These are phyloP conservation scores for Coniochaeta prunicola DNA, from an alignment of 2,329 filamentous ascomycete genomes.

Conservation along the genomic window DNA sequence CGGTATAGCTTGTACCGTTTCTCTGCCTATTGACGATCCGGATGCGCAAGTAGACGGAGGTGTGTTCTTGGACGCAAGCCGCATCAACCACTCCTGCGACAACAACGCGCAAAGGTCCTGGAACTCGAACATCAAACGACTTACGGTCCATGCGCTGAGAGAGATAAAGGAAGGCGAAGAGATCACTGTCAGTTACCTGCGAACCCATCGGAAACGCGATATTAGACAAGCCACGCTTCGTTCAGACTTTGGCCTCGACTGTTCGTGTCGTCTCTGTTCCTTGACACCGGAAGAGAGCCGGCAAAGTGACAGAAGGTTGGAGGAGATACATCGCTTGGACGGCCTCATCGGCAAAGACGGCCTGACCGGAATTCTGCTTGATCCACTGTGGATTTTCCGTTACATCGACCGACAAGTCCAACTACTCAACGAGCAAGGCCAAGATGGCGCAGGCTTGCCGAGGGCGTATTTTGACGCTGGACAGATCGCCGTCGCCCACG, in stretches of 20 bases:
- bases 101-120: conserved; percentile 3
- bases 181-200: conserved; percentile 4
- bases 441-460: neutral
- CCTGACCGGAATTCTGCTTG: neutral
- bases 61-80: neutral
- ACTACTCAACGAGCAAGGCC: neutral
- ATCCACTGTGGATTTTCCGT: neutral
- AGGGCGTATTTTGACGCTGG: neutral
- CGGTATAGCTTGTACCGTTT: neutral
- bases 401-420: neutral
- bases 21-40: neutral
- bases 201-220: neutral
- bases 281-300: neutral
- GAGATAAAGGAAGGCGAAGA: conserved; percentile 4
- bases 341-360: neutral
- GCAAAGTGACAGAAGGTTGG: neutral
- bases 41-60: neutral
- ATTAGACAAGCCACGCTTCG: neutral
- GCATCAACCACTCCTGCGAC: conserved; percentile 4
- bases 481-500: neutral
- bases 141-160: conserved; percentile 3
- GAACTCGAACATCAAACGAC: conserved; percentile 1
- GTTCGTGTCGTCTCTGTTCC: conserved; percentile 1
- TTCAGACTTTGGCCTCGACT: neutral
- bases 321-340: neutral